Evolutionary conservation across 208 protist genomes (phyloP), one percentile per base, ranked within the genome.

Genomic region (Trypanosoma boissoni): DNA sequence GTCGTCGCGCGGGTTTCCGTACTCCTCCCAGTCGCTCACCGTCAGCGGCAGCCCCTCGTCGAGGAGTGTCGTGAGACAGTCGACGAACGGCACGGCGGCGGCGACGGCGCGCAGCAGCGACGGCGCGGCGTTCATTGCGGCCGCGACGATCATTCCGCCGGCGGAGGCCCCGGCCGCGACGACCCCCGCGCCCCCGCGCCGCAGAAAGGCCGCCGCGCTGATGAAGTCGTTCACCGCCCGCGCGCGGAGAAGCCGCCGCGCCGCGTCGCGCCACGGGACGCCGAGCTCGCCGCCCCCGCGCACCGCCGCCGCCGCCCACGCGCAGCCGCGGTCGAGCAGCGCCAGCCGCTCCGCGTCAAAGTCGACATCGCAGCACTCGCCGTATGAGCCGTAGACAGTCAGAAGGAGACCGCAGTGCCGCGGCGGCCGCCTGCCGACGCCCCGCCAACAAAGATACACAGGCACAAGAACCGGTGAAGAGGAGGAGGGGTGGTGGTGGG

Each of bases 231-330:
- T 86, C 18, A 96, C 86, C 8, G 85, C 77, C 27, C 88, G 95
- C 39, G 54, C 72, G 23, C 78, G 80, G 57, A 86, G 80, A 26
- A 75, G 39, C 46, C 59, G 53, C 20, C 81, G 65, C 10, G 80
- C 85, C 2, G 74, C 78, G 41, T 89, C 71, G 23, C 76, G 80
- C 80, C 81, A 92, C 8, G 61, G 34, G 14, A 77, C 78, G 14
- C 93, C 93, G 23, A 92, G 77, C 62, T 97, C 90, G 10, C 86
- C 87, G 10, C 93, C 93, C n/a, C 93, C 93, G 21, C 93, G 77
- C 45, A 96, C 78, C 8, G 60, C 67, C 7, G 86, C 88, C 23
- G 75, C 75, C 12, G 65, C 83, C 71, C 74, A 93, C 1, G 94
- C 62, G 37, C 94, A 69, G 31, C 88, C 93, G 18, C 88, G 75